These are phyloP conservation scores for Penicillium lividum DNA, from an alignment of 495 filamentous ascomycete genomes.

Conservation along the genomic window DNA sequence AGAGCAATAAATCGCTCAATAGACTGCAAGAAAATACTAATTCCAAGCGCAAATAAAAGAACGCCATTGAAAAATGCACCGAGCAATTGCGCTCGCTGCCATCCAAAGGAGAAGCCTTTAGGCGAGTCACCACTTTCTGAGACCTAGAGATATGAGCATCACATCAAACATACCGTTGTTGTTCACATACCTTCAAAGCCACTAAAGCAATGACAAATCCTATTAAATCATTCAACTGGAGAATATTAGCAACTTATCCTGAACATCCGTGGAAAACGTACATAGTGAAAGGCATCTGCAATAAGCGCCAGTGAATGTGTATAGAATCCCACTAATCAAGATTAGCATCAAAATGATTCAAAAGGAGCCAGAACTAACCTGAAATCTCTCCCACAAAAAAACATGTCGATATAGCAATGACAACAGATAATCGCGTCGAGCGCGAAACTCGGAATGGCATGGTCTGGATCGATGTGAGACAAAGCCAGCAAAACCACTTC, in stretches of 20 bases:
- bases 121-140: slow-evolving; percentile 28
- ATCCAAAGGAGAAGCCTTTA: slow-evolving; percentile 50
- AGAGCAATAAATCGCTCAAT: slow-evolving; percentile 66
- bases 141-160: slow-evolving; percentile 6
- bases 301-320: slow-evolving; percentile 84
- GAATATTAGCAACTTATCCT: neutral
- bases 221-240: slow-evolving; percentile 84
- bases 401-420: slow-evolving; percentile 50
- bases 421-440: slow-evolving; percentile 41
- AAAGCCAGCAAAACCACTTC: neutral
- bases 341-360: slow-evolving; percentile 12
- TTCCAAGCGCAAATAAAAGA: slow-evolving; percentile 79
- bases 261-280: slow-evolving; percentile 34
- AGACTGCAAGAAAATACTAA: slow-evolving; percentile 89
- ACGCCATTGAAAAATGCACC: slow-evolving; percentile 88
- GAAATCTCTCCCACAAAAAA: slow-evolving; percentile 56
- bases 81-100: slow-evolving; percentile 81
- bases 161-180: neutral
- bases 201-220: slow-evolving; percentile 82
- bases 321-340: slow-evolving; percentile 63
- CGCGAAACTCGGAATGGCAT: slow-evolving; percentile 37
- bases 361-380: slow-evolving; percentile 27
- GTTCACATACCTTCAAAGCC: slow-evolving; percentile 66
- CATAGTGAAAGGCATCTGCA: slow-evolving; percentile 95
- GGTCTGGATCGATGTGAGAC: neutral